Conservation (phyloP, 768 basidiomycete species). For the Solioccasus polychromus region DNA sequence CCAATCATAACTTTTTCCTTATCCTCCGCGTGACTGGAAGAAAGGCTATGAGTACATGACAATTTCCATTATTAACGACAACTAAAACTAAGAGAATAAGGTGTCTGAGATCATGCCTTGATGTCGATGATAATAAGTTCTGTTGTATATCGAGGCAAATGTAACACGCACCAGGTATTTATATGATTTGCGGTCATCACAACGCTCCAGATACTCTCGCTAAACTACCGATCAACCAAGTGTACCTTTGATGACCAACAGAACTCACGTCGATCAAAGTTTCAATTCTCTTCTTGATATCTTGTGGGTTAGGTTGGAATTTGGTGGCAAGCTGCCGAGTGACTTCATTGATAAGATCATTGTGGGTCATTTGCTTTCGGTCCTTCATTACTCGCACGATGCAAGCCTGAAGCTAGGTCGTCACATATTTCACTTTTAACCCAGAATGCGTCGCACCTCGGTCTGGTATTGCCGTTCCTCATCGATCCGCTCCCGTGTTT, state of each 20-base stretch:
- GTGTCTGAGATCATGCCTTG: slow-evolving; percentile 25
- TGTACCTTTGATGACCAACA: background rate
- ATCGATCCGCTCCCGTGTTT: slow-evolving; percentile 86
- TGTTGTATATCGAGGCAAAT: background rate
- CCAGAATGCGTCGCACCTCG: slow-evolving; percentile 54
- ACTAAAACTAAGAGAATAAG: background rate
- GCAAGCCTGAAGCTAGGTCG: slow-evolving; percentile 67
- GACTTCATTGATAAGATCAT: slow-evolving; percentile 87
- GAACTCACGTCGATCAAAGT: slow-evolving; percentile 81
- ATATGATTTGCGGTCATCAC: slow-evolving; percentile 84
- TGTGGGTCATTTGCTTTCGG: slow-evolving; percentile 84
- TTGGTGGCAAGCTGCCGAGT: slow-evolving; percentile 80
- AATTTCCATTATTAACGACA: background rate
- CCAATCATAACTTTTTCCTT: slow-evolving; percentile 1
- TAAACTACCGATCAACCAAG: slow-evolving; percentile 28
- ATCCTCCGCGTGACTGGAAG: background rate
- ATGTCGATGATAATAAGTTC: slow-evolving; percentile 2
- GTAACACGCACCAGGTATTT: slow-evolving; percentile 58
- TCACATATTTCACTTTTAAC: background rate
- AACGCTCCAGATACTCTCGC: slow-evolving; percentile 94
- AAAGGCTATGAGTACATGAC: background rate
- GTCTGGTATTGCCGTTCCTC: slow-evolving; percentile 88
- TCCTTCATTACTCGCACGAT: slow-evolving; percentile 98
- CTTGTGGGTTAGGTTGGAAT: slow-evolving; percentile 81
- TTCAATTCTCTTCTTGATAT: slow-evolving; percentile 94